phyloP scores from a whole-genome alignment of 148 eudicot species.

The Diospyros lotus region DNA sequence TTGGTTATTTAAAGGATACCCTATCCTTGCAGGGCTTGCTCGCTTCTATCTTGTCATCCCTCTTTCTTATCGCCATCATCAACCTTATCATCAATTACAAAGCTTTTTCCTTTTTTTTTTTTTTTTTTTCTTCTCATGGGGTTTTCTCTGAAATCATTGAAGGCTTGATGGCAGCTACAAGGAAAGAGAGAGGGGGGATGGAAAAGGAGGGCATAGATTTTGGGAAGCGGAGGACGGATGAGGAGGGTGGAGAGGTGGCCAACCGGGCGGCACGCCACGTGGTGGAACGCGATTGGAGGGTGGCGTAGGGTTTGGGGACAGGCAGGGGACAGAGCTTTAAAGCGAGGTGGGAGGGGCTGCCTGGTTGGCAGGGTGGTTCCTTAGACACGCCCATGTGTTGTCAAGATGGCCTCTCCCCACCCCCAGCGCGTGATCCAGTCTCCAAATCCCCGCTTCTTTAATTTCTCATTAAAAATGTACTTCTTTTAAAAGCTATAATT shows the following conservation, averaged over 20 bases:
- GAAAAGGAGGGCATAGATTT: neutral
- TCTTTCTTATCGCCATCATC: neutral
- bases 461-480: no score
- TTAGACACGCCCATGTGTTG: slow-evolving; percentile 30
- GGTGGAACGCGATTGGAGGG: neutral
- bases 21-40: no score
- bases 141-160: neutral
- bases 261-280: neutral
- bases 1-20: no score
- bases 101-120: neutral
- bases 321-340: slow-evolving; percentile 27
- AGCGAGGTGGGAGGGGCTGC: slow-evolving; percentile 22
- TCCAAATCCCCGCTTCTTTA: no score
- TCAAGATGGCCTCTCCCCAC: slow-evolving; percentile 11
- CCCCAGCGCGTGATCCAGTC: neutral
- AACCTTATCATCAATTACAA: neutral
- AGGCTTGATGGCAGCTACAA: neutral
- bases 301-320: slow-evolving; percentile 6
- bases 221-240: neutral
- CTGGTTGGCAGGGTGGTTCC: slow-evolving; percentile 33
- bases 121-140: neutral
- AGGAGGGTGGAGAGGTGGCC: neutral
- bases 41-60: no score
- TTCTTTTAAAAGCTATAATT: neutral
- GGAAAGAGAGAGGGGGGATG: neutral